Percentiles rank a stretch among this genome's conserved stretches.
phyloP scores from a whole-genome alignment of 129 eudicot genomes.

The Escallonia rubra region DNA sequence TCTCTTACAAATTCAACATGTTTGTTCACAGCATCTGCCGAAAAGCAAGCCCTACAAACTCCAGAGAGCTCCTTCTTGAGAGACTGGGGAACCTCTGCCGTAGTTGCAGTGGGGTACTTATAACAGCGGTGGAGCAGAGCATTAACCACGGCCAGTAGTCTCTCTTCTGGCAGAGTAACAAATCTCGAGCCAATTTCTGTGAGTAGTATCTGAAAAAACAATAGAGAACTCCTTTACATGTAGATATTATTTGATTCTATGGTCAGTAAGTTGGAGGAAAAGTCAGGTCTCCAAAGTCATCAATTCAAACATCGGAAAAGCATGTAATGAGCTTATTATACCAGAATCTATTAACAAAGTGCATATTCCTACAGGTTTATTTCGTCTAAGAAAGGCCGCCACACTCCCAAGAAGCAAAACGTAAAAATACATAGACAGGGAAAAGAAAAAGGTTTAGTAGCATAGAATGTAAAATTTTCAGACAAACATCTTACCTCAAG shows the following conservation, averaged over 20 bases:
- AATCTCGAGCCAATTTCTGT: conserved; percentile 98
- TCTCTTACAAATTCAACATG: conserved; percentile 97
- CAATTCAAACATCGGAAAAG: neutral
- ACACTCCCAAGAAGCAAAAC: neutral
- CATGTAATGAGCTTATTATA: neutral
- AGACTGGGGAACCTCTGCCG: conserved; percentile 98
- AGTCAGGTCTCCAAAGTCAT: neutral
- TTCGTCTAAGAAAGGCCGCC: neutral
- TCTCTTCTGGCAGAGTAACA: conserved; percentile 96
- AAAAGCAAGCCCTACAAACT: conserved; percentile 96
- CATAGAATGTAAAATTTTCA: neutral
- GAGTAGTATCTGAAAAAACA: conserved; percentile 59
- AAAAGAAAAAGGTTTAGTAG: neutral
- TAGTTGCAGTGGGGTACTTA: conserved; percentile 95
- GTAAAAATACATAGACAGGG: neutral
- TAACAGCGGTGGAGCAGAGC: conserved; percentile 97
- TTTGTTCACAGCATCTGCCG: conserved; percentile 98
- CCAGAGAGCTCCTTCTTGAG: conserved; percentile 99
- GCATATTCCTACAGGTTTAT: neutral
- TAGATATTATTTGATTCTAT: neutral
- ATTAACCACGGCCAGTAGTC: conserved; percentile 92
- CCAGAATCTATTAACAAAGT: neutral
- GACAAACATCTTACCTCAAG: conserved; percentile 62
- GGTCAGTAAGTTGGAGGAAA: neutral
- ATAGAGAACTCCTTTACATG: neutral